Evolutionary conservation across 192 early-diverging fungal species (phyloP), one percentile per base, ranked within the genome.

Genomic region (Powellomyces hirtus): DNA sequence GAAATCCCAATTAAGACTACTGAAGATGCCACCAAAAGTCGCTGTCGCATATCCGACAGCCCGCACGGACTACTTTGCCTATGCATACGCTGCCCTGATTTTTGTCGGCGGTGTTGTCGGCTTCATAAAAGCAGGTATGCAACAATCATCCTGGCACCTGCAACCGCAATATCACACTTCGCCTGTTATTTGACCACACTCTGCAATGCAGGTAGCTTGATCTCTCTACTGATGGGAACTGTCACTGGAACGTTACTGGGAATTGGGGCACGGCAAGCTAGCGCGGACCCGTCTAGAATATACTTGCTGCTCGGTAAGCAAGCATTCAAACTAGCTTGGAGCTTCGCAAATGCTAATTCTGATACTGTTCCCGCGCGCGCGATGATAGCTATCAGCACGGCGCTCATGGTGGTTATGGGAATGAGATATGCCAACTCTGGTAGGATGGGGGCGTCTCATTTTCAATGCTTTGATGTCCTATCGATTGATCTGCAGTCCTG

Each of bases 11-110:
- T n/a, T n/a, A n/a, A n/a, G n/a, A n/a, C n/a, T n/a, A 49, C 46
- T 6, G 8, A 62, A 38, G 4, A 62, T 62, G 60, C 58, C 58
- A 36, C 60, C 60, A 16, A 37, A 62, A 62, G 46, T 24, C 5
- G 46, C 46, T 18, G 40, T 42, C 46, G 46, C 46, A 18, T n/a
- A 26, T 14, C 53, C n/a, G n/a, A n/a, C n/a, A n/a, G 46, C 46
- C 2, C 26, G 40, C 33, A 51, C 63, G 22, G 77, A 66, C 55
- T 61, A 66, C 52, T 67, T 76, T 49, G 68, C 68, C 4, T 70
- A 62, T 44, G 29, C 42, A 30, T 70, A 70, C 44, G 68, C 68
- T 14, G 49, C 29, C 10, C 31, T 70, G 1, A 46, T 61, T 20
- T 62, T 70, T 29, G 14, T 62, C 14, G 68, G 68, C 24, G 68